Percentiles rank a stretch among this genome's conserved stretches.
Evolutionary conservation across 768 basidiomycete species (phyloP).

Genomic region (Boletus eberwhitei): DNA sequence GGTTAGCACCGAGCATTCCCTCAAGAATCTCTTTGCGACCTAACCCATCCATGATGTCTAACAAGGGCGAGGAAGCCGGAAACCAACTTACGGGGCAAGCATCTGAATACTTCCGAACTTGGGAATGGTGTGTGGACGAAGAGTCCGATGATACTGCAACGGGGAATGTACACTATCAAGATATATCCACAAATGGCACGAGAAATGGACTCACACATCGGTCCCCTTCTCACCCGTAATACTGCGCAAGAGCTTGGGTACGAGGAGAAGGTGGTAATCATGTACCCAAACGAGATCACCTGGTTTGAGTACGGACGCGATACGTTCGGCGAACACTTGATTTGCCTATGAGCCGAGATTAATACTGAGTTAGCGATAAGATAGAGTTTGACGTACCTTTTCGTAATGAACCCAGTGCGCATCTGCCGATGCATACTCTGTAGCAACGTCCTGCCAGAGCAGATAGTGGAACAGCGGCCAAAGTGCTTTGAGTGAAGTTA

Average conservation of each 20-base stretch:
- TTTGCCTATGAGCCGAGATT: slow-evolving; percentile 59
- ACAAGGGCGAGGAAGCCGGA: not conserved
- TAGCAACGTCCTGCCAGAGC: slow-evolving; percentile 94
- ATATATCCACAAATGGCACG: not conserved
- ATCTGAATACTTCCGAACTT: slow-evolving; percentile 92
- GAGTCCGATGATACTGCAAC: slow-evolving; percentile 62
- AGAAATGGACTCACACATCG: slow-evolving; percentile 20
- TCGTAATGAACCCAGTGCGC: slow-evolving; percentile 55
- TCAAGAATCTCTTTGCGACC: slow-evolving; percentile 92
- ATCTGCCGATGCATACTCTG: slow-evolving; percentile 84
- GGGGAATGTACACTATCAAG: not conserved
- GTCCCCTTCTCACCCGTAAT: slow-evolving; percentile 40
- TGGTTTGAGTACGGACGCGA: slow-evolving; percentile 72
- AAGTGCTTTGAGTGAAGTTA: slow-evolving; percentile 52
- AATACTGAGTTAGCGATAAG: not conserved
- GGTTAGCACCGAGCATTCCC: slow-evolving; percentile 96
- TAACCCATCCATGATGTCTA: slow-evolving; percentile 21
- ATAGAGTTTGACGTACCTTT: slow-evolving; percentile 12
- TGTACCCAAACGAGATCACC: slow-evolving; percentile 95
- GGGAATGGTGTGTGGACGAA: slow-evolving; percentile 99
- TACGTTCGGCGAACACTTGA: slow-evolving; percentile 70
- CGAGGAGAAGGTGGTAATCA: slow-evolving; percentile 94
- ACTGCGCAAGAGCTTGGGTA: slow-evolving; percentile 80
- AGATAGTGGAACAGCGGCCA: slow-evolving; percentile 99
- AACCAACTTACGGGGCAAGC: slow-evolving; percentile 69